Evolutionary conservation across 495 filamentous ascomycete species (phyloP).

Genomic region (Tricharina praecox): DNA sequence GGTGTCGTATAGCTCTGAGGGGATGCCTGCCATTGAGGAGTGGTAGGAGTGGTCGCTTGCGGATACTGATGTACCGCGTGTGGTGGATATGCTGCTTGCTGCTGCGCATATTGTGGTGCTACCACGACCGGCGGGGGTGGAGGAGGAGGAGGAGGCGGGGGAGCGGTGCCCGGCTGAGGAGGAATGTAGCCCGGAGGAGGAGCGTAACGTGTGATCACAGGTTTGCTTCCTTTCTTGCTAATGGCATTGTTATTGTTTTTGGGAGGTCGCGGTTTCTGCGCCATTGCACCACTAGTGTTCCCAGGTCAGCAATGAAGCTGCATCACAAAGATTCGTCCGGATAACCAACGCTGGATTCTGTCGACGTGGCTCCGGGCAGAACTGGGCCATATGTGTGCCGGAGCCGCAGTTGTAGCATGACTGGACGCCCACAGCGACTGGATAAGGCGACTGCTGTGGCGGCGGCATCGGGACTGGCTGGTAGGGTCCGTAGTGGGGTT

Average conservation of each 20-base stretch:
- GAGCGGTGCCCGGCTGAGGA: slow-evolving; percentile 14
- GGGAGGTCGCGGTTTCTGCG: slow-evolving; percentile 16
- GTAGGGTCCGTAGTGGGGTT: slow-evolving; percentile 1
- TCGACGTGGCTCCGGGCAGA: slow-evolving; percentile 33
- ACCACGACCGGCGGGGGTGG: slow-evolving; percentile 23
- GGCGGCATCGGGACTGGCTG: not conserved
- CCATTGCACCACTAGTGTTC: slow-evolving; percentile 16
- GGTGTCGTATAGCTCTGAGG: slow-evolving; percentile 17
- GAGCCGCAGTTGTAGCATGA: slow-evolving; percentile 33
- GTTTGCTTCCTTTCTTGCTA: slow-evolving; percentile 29
- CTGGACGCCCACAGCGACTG: not conserved
- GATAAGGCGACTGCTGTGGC: slow-evolving; percentile 1
- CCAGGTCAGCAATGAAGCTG: not conserved
- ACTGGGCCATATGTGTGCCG: slow-evolving; percentile 30
- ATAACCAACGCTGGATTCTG: slow-evolving; percentile 42
- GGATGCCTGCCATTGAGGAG: slow-evolving; percentile 20
- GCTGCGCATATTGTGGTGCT: slow-evolving; percentile 15
- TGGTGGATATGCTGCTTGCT: slow-evolving; percentile 18
- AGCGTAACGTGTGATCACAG: slow-evolving; percentile 30
- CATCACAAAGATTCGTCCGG: not conserved
- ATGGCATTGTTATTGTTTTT: no score
- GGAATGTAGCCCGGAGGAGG: slow-evolving; percentile 22
- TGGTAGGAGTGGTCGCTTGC: slow-evolving; percentile 10
- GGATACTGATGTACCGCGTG: slow-evolving; percentile 13
- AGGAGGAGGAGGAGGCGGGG: slow-evolving; percentile 14